Percentiles rank a stretch among this genome's conserved stretches.
Evolutionary conservation across 1,284 basidiomycete genomes (phyloP).

Genomic region (Dichomitus squalens): DNA sequence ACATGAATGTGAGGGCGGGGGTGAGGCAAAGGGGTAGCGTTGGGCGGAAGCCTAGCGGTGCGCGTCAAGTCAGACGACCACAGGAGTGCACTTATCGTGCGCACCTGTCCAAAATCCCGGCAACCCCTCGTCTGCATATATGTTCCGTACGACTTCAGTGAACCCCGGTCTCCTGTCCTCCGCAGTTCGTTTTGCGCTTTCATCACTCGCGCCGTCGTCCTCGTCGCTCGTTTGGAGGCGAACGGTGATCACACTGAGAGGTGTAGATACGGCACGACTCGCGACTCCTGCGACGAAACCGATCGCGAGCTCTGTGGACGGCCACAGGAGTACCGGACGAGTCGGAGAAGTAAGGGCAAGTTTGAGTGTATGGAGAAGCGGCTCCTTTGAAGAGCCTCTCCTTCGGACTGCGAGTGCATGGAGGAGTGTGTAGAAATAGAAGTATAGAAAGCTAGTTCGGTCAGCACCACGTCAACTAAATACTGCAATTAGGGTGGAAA

Average conservation of each 20-base stretch:
- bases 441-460: slow-evolving; percentile 44
- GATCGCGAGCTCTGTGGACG: slow-evolving; percentile 49
- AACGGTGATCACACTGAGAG: slow-evolving; percentile 53
- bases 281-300: slow-evolving; percentile 57
- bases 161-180: slow-evolving; percentile 7
- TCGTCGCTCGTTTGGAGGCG: slow-evolving; percentile 46
- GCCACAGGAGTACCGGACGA: slow-evolving; percentile 28
- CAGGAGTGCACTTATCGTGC: neutral
- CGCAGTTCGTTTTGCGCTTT: no score
- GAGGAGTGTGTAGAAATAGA: slow-evolving; percentile 37
- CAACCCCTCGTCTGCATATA: slow-evolving; percentile 50
- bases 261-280: slow-evolving; percentile 55
- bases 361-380: slow-evolving; percentile 14
- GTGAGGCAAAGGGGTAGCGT: slow-evolving; percentile 53
- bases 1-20: slow-evolving; percentile 54
- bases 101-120: slow-evolving; percentile 58
- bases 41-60: slow-evolving; percentile 47
- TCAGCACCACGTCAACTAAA: neutral
- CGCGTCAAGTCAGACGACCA: neutral
- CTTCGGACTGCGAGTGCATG: slow-evolving; percentile 31
- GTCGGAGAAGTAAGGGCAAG: slow-evolving; percentile 15
- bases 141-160: slow-evolving; percentile 36
- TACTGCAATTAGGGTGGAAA: neutral
- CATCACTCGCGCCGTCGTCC: slow-evolving; percentile 28
- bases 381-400: neutral